These are phyloP conservation scores for Gossypium stocksii DNA, from an alignment of 345 rosid species.

Conservation along the genomic window DNA sequence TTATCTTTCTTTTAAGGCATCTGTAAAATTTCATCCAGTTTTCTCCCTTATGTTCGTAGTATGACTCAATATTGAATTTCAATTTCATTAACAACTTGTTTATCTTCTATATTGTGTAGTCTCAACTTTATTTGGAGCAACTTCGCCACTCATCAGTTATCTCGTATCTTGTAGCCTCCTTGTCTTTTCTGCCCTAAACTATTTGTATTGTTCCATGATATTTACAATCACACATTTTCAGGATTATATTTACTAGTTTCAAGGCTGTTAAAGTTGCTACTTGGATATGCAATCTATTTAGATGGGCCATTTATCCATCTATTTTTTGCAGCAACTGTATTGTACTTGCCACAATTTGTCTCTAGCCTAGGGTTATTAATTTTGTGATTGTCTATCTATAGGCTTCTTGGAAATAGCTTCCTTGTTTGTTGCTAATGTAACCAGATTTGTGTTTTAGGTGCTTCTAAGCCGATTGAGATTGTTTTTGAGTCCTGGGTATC, in stretches of 20 bases:
- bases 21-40: not conserved
- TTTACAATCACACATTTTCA: not conserved
- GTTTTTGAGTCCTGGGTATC: conserved; percentile 91
- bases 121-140: not conserved
- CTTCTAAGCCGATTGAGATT: conserved; percentile 76
- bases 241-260: not conserved
- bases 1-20: not conserved
- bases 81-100: not conserved
- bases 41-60: not conserved
- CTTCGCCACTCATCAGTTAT: not conserved
- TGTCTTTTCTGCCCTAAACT: not conserved
- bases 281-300: not conserved
- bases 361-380: not conserved
- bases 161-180: not conserved
- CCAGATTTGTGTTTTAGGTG: conserved; percentile 40
- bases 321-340: not conserved
- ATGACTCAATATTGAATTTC: not conserved
- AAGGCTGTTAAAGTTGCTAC: not conserved
- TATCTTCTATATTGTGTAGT: not conserved
- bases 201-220: not conserved
- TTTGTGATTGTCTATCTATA: not conserved
- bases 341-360: not conserved
- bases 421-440: not conserved
- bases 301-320: not conserved
- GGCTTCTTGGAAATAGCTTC: not conserved